Evolutionary conservation across 2,329 filamentous ascomycete species (phyloP), one percentile per base, ranked within the genome.

Genomic region (Diplodia sapinea): DNA sequence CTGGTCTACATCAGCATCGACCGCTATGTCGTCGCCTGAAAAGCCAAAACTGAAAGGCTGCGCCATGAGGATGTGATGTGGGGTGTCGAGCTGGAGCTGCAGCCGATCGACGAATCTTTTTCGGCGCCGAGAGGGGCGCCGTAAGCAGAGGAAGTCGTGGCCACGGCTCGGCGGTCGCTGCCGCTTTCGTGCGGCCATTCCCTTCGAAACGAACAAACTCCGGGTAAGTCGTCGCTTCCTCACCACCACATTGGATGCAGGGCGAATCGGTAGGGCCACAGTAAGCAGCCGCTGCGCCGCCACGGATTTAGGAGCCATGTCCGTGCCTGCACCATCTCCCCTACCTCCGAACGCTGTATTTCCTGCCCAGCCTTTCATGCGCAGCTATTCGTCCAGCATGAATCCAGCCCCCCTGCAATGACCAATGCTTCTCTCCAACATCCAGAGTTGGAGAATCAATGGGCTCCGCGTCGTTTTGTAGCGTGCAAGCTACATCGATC

Each of bases 21-120:
- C 77, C 63, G 86, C 85, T 75, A 86, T 87, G 71, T 88, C 86
- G 68, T 88, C 85, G 23, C 84, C 85, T 0, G 83, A 81, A 72
- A 88, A 88, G 20, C 84, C 84, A 70, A 88, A 88, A 68, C 83
- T 84, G 74, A 88, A 87, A 12, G 31, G 64, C 13, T 66, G 64
- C n/a, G 64, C 52, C 64, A 66, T 66, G 29, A 33, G 31, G 31
- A 33, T 33, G 31, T 33, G 23, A 26, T 56, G 52, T 36, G 64
- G 43, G 29, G 64, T 6, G 43, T 13, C 8, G 43, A 31, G 54
- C 17, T 51, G 40, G 29, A n/a, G 23, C 23, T 26, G 43, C 26
- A 4, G 9, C 6, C 49, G 43, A 63, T 63, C 29, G 59, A 38
- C 59, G 59, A 51, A 63, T 51, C 59, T 63, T 63, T 63, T 51